These are phyloP conservation scores for Yarrowia alimentaria DNA, from an alignment of 805 yeast species.

Conservation along the genomic window DNA sequence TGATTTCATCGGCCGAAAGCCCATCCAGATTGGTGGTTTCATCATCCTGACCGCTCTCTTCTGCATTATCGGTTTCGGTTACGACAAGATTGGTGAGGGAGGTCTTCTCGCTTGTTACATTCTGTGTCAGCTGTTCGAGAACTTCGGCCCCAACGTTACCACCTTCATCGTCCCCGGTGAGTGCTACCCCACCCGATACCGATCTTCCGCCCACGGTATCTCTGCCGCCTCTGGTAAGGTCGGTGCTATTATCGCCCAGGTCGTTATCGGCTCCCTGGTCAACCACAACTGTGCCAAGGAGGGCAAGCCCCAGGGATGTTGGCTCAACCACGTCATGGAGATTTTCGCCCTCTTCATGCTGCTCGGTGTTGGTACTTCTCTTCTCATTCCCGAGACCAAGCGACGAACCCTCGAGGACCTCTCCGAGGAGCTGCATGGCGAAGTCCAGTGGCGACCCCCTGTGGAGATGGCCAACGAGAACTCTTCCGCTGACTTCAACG, in stretches of 20 bases:
- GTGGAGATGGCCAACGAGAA: slow-evolving; percentile 4
- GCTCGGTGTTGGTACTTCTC: slow-evolving; percentile 62
- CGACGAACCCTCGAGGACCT: slow-evolving; percentile 86
- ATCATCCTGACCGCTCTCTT: slow-evolving; percentile 53
- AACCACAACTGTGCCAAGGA: slow-evolving; percentile 68
- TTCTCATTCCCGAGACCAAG: slow-evolving; percentile 85
- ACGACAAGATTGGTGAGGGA: slow-evolving; percentile 37
- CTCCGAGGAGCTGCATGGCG: slow-evolving; percentile 78
- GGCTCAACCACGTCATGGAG: slow-evolving; percentile 90
- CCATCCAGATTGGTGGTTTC: slow-evolving; percentile 58
- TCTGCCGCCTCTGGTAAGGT: slow-evolving; percentile 65
- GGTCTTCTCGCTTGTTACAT: slow-evolving; percentile 56
- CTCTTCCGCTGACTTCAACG: slow-evolving; percentile 7
- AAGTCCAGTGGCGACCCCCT: slow-evolving; percentile 38
- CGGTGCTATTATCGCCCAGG: slow-evolving; percentile 59
- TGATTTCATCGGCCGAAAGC: slow-evolving; percentile 58
- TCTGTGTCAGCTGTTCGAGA: slow-evolving; percentile 61
- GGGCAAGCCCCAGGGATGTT: slow-evolving; percentile 59
- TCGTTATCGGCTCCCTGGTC: slow-evolving; percentile 60
- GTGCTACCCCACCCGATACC: slow-evolving; percentile 61
- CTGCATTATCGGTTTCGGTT: slow-evolving; percentile 59
- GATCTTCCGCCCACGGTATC: slow-evolving; percentile 66
- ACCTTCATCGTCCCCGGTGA: slow-evolving; percentile 66
- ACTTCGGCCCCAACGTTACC: slow-evolving; percentile 65
- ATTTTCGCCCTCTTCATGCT: slow-evolving; percentile 91